Conservation (phyloP, 768 basidiomycete genomes). For the Tulasnella sp. region DNA sequence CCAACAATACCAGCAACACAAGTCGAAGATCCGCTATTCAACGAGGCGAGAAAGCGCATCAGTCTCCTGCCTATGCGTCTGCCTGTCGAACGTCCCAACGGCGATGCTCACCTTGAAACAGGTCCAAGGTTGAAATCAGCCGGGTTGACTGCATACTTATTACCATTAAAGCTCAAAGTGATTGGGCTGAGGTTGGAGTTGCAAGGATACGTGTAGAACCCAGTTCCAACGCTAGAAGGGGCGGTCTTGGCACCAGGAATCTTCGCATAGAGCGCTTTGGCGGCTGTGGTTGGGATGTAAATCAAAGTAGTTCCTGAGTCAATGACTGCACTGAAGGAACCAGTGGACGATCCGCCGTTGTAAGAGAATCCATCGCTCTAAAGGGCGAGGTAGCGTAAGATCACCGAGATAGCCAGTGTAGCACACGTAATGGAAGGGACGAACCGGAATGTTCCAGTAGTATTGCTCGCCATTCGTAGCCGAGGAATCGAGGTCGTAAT, state of each 20-base stretch:
- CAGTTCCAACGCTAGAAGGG: background rate
- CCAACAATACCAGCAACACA: constrained; percentile 17
- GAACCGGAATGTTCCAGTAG: constrained; percentile 9
- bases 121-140: constrained; percentile 30
- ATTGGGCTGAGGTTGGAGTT: background rate
- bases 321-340: constrained; percentile 27
- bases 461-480: background rate
- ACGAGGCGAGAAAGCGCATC: background rate
- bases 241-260: constrained; percentile 27
- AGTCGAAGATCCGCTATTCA: background rate
- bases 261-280: background rate
- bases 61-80: background rate
- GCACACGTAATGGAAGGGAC: too few species aligned
- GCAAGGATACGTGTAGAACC: constrained; percentile 23
- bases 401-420: too few species aligned
- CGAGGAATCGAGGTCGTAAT: constrained; percentile 26
- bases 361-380: background rate
- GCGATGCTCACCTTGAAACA: background rate
- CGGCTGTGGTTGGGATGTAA: background rate
- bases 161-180: constrained; percentile 17
- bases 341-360: background rate
- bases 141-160: constrained; percentile 25
- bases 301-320: constrained; percentile 30
- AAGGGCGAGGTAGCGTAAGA: too few species aligned
- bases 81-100: background rate